phyloP scores from a whole-genome alignment of 192 early-diverging fungal species.

The Phlyctochytrium bullatum region DNA sequence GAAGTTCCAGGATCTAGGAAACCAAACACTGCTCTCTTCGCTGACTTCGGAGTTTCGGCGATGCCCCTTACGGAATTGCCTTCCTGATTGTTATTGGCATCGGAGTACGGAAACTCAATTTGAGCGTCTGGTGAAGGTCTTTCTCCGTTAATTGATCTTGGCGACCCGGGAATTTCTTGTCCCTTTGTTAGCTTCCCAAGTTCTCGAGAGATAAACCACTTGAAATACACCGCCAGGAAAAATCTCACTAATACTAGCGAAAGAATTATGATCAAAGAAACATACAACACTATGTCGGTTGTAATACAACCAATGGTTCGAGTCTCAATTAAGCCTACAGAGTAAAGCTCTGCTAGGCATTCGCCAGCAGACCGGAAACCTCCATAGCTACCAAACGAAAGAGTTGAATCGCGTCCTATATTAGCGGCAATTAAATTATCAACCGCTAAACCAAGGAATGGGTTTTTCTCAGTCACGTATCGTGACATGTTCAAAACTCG shows the following conservation, averaged over 20 bases:
- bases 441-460: slow-evolving; percentile 17
- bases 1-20: background rate
- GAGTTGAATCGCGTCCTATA: slow-evolving; percentile 22
- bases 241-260: slow-evolving; percentile 47
- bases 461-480: slow-evolving; percentile 26
- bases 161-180: background rate
- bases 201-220: slow-evolving; percentile 73
- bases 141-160: background rate
- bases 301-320: slow-evolving; percentile 31
- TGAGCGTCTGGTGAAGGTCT: background rate
- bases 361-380: slow-evolving; percentile 14
- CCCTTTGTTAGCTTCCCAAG: slow-evolving; percentile 65
- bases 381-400: slow-evolving; percentile 12
- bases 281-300: slow-evolving; percentile 35
- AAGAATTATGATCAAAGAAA: slow-evolving; percentile 38
- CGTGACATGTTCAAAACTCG: slow-evolving; percentile 34
- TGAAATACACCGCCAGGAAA: slow-evolving; percentile 72
- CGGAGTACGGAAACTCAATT: too few relatives aligned
- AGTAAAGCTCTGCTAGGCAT: slow-evolving; percentile 29
- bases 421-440: slow-evolving; percentile 19
- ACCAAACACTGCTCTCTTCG: background rate
- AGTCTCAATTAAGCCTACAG: slow-evolving; percentile 27
- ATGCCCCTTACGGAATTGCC: background rate
- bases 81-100: too few relatives aligned
- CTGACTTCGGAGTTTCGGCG: background rate